Conservation (phyloP, 345 rosid genomes). For the Geranium brycei region DNA sequence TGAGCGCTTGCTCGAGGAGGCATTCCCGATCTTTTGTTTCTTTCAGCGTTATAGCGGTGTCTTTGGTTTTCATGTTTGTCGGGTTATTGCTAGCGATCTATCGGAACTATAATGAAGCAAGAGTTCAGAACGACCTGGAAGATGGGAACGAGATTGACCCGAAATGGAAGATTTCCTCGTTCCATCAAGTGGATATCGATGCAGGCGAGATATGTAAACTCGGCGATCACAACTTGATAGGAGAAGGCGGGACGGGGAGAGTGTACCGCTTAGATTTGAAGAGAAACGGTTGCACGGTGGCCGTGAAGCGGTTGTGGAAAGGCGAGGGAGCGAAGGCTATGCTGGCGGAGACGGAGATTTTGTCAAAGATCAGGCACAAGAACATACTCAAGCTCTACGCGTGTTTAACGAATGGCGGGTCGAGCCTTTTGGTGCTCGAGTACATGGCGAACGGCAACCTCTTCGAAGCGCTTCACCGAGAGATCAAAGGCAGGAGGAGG, state of each 20-base stretch:
- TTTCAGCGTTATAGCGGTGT: conserved; percentile 34
- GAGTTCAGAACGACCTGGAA: conserved; percentile 16
- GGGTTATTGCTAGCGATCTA: conserved; percentile 43
- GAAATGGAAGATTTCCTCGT: conserved; percentile 51
- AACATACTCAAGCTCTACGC: conserved; percentile 75
- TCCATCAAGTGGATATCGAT: conserved; percentile 61
- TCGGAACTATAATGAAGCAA: conserved; percentile 27
- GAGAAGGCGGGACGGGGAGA: conserved; percentile 75
- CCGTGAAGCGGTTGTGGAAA: conserved; percentile 61
- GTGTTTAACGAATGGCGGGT: conserved; percentile 44
- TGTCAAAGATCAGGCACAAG: conserved; percentile 66
- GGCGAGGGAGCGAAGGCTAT: conserved; percentile 41
- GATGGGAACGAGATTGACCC: conserved; percentile 19
- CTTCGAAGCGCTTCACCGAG: conserved; percentile 45
- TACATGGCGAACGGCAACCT: conserved; percentile 74
- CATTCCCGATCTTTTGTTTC: conserved; percentile 20
- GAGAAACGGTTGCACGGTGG: conserved; percentile 49
- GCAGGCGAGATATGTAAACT: conserved; percentile 55
- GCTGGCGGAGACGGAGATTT: conserved; percentile 64
- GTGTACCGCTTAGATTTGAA: conserved; percentile 69
- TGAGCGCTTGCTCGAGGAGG: conserved; percentile 30
- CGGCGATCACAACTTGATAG: conserved; percentile 54
- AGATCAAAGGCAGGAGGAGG: conserved; percentile 33
- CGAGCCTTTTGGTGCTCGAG: conserved; percentile 64
- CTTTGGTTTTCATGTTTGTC: conserved; percentile 24